Evolutionary conservation across 495 filamentous ascomycete species (phyloP).

Genomic region (Neurospora sp.): DNA sequence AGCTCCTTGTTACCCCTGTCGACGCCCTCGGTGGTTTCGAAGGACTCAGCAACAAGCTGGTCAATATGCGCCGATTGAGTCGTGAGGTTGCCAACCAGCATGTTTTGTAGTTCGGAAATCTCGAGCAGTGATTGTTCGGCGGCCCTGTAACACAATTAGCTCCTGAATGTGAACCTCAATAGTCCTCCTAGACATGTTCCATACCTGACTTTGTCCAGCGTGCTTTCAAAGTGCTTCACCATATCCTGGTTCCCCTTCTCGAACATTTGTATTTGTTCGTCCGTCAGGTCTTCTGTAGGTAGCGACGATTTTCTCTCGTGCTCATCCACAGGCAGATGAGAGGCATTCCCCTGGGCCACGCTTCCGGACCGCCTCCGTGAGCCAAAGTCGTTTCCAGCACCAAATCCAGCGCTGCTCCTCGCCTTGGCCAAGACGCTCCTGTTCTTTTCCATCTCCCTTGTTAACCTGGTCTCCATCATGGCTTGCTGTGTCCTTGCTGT

Average conservation of each 20-base stretch:
- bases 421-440: conserved; percentile 75
- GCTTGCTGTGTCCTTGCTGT: conserved; percentile 65
- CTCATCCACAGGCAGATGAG: conserved; percentile 29
- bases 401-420: conserved; percentile 12
- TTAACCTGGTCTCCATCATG: conserved; percentile 86
- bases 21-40: conserved; percentile 72
- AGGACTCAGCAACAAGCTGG: conserved; percentile 77
- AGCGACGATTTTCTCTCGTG: conserved; percentile 15
- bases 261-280: conserved; percentile 85
- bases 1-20: conserved; percentile 84
- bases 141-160: conserved; percentile 41
- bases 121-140: conserved; percentile 87
- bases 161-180: background rate
- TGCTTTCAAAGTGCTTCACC: conserved; percentile 84
- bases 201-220: conserved; percentile 84
- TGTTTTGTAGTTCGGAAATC: conserved; percentile 84
- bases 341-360: background rate
- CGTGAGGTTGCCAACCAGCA: conserved; percentile 73
- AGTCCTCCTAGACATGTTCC: conserved; percentile 9
- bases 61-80: conserved; percentile 80
- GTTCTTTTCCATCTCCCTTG: conserved; percentile 77
- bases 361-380: background rate
- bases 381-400: background rate
- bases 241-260: conserved; percentile 88
- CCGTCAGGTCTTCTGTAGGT: conserved; percentile 54